These are phyloP conservation scores for Coprinopsis marcescibilis DNA, from an alignment of 768 basidiomycete genomes.

Conservation along the genomic window DNA sequence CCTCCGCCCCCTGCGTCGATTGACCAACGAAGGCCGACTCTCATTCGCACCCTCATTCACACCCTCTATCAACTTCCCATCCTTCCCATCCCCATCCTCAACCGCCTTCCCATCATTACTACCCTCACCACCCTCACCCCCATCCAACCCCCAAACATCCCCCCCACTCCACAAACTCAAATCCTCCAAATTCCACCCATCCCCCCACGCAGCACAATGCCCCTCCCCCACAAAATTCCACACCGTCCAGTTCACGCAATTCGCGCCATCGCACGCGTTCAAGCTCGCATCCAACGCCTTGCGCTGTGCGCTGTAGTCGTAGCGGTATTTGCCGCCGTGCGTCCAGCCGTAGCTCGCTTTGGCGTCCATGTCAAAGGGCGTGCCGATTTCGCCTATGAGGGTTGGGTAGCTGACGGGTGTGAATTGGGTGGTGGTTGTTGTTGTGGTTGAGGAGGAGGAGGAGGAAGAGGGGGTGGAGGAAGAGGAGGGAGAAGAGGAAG, in stretches of 20 bases:
- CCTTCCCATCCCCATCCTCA: constrained; percentile 6
- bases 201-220: constrained; percentile 80
- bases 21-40: constrained; percentile 36
- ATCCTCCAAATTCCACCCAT: constrained; percentile 97
- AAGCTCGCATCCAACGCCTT: constrained; percentile 83
- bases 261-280: constrained; percentile 71
- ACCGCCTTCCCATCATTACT: constrained; percentile 11
- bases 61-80: constrained; percentile 9
- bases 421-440: no score
- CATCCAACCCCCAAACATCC: constrained; percentile 38
- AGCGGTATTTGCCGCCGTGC: constrained; percentile 57
- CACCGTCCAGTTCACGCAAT: constrained; percentile 72
- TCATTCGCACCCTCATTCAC: constrained; percentile 17
- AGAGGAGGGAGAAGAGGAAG: no score
- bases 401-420: no score
- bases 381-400: constrained; percentile 93
- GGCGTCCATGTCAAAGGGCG: constrained; percentile 89
- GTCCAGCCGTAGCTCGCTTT: constrained; percentile 81
- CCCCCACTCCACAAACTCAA: constrained; percentile 82
- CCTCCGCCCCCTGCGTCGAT: constrained; percentile 12
- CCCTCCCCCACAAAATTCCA: constrained; percentile 87
- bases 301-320: constrained; percentile 75
- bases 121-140: constrained; percentile 18
- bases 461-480: no score
- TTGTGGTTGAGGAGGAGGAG: no score